Percentiles rank a stretch among this genome's conserved stretches.
Conservation (phyloP, 2,329 filamentous ascomycete genomes). For the Dothistroma septosporum region DNA sequence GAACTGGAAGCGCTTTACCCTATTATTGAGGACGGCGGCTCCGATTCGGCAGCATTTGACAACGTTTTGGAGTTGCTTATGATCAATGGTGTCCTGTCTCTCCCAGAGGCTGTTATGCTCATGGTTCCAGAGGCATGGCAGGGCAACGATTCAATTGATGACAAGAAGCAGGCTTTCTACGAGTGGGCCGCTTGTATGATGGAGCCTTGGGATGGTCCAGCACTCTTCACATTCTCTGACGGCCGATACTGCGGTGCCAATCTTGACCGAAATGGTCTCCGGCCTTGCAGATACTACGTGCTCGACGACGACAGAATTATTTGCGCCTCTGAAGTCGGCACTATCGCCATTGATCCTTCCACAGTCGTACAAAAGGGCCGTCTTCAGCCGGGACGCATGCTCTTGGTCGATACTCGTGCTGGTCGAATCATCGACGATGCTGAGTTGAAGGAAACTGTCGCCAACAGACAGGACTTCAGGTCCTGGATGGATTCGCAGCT, state of each 20-base stretch:
- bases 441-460: conserved; percentile 83
- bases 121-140: conserved; percentile 99
- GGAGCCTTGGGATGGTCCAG: conserved; percentile 97
- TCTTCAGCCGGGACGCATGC: conserved; percentile 90
- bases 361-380: conserved; percentile 87
- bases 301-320: conserved; percentile 96
- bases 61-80: conserved; percentile 91
- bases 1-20: conserved; percentile 88
- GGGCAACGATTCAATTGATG: conserved; percentile 86
- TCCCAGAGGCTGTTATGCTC: conserved; percentile 95
- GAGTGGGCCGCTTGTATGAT: conserved; percentile 98
- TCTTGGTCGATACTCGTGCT: conserved; percentile 84
- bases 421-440: conserved; percentile 92
- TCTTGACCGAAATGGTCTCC: conserved; percentile 88
- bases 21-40: conserved; percentile 93
- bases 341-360: conserved; percentile 87
- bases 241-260: conserved; percentile 96
- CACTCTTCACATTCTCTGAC: conserved; percentile 94
- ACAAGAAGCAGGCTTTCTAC: conserved; percentile 94
- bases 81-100: conserved; percentile 91
- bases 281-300: conserved; percentile 94
- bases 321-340: conserved; percentile 93
- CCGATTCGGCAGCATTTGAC: conserved; percentile 94
- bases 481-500: conserved; percentile 83
- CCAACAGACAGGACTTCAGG: conserved; percentile 82